Evolutionary conservation across 2,329 filamentous ascomycete species (phyloP), one percentile per base, ranked within the genome.

Genomic region (Venturia nashicola): DNA sequence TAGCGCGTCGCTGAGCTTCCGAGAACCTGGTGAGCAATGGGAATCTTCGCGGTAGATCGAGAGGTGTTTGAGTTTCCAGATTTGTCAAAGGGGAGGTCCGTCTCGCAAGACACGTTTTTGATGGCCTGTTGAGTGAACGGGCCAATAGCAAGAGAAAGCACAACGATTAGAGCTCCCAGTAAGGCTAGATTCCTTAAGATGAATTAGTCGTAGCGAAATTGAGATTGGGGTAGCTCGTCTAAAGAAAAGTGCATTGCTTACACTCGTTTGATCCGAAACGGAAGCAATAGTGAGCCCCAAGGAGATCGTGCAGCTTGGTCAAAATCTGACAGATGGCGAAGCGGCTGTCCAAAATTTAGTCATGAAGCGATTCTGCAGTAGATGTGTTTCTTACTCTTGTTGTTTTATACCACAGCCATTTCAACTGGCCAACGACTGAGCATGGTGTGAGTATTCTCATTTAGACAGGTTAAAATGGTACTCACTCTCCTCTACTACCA

Each of bases 341-440:
- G 32, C 34, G 48, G 48, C 48, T 55, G 48, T 16, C 9, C 3
- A 4, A 1, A 11, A 5, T 4, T 55, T 7, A 55, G 48, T 36
- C 8, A 34, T 11, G 9, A 16, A 2, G 12, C 20, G 2, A 27
- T 14, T 5, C 14, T 6, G 36, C 34, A 5, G 7, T 16, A 32
- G 23, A 9, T 5, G 34, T 32, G 12, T 16, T 55, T 14, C 11
- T 36, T 55, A 55, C 48, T n/a, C 48, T 55, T 16, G 48, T 16
- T n/a, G 48, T 34, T 18, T 34, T 55, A 36, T 60, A 32, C 57
- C 57, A 60, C 5, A 42, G 20, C 57, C 57, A 60, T 60, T 60
- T 60, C 14, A 60, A 36, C 34, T 60, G 57, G 57, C 57, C 42
- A 16, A 60, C 42, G 6, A 44, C 57, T 60, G 42, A 23, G 2